Percentiles rank a stretch among this genome's conserved stretches.
phyloP scores from a whole-genome alignment of 495 filamentous ascomycete genomes.

The Aspergillus biplanus region DNA sequence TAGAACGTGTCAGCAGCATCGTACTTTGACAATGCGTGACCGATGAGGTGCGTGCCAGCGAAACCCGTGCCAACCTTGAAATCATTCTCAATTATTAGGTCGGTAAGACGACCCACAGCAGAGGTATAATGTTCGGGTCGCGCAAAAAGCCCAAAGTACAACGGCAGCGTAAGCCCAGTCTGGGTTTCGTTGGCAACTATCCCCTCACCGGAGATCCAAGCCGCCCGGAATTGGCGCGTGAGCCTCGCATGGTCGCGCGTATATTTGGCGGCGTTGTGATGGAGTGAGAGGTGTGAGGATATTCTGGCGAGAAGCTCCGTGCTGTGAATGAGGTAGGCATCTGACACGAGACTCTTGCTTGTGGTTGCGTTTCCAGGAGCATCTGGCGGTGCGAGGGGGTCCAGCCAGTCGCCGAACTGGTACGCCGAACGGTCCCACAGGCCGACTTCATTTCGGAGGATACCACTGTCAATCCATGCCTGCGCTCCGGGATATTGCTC shows the following conservation, averaged over 20 bases:
- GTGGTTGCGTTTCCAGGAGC: conserved; percentile 44
- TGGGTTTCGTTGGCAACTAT: conserved; percentile 50
- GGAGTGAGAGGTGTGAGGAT: conserved; percentile 4
- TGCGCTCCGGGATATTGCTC: conserved; percentile 49
- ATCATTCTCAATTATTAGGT: conserved; percentile 33
- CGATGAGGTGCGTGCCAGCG: conserved; percentile 53
- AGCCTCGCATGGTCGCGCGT: conserved; percentile 30
- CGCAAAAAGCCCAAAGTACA: conserved; percentile 48
- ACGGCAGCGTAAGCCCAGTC: conserved; percentile 47
- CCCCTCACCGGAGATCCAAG: conserved; percentile 45
- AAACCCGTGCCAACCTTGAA: conserved; percentile 57
- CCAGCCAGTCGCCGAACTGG: conserved; percentile 58
- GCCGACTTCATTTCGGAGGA: conserved; percentile 42
- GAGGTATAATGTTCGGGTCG: conserved; percentile 1
- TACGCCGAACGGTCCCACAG: conserved; percentile 42
- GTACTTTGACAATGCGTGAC: conserved; percentile 42
- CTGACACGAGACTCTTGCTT: conserved; percentile 46
- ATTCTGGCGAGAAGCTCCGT: conserved; percentile 34
- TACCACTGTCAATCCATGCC: conserved; percentile 51
- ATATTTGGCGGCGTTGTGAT: conserved; percentile 8
- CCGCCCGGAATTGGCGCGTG: conserved; percentile 39
- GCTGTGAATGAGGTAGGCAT: conserved; percentile 56
- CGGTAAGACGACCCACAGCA: conserved; percentile 20
- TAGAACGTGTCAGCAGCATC: conserved; percentile 35
- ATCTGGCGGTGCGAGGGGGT: conserved; percentile 50